A percentile compares a stretch with the other conserved stretches of the same genome.
Evolutionary conservation across 1,284 basidiomycete genomes (phyloP).

Genomic region (Cutaneotrichosporon sp.): DNA sequence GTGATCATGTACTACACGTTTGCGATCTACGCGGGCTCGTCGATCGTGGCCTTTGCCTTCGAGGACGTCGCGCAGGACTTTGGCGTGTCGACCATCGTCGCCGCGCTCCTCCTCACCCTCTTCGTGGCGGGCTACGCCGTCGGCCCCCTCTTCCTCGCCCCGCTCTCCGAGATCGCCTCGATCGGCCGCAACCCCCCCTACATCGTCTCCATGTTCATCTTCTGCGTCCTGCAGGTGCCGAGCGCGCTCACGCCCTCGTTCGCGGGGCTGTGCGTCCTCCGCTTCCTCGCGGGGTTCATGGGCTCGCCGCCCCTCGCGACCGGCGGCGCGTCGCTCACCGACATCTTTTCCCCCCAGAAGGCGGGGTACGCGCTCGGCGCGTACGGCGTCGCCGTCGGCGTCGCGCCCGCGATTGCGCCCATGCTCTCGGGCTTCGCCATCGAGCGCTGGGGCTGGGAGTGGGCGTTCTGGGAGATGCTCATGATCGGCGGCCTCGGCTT

Average conservation of each 20-base stretch:
- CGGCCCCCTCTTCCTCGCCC: conserved; percentile 55
- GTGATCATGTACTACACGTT: conserved; percentile 60
- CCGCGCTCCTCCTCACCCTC: conserved; percentile 17
- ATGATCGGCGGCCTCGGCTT: conserved; percentile 45
- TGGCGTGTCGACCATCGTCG: conserved; percentile 14
- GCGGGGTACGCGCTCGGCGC: conserved; percentile 67
- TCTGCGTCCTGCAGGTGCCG: conserved; percentile 47
- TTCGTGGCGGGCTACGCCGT: conserved; percentile 67
- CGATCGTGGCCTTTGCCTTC: conserved; percentile 18
- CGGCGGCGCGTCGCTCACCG: conserved; percentile 67
- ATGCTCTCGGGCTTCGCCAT: conserved; percentile 57
- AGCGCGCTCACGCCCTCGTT: conserved; percentile 45
- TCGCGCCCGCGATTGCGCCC: conserved; percentile 52
- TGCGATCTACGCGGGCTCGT: conserved; percentile 26
- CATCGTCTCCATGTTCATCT: conserved; percentile 46
- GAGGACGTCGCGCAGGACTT: conserved; percentile 17
- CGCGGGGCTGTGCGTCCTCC: conserved; percentile 43
- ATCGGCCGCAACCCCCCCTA: conserved; percentile 45
- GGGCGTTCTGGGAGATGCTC: conserved; percentile 48
- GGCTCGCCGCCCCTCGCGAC: conserved; percentile 36
- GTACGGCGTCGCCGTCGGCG: conserved; percentile 58
- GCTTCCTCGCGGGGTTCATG: conserved; percentile 36
- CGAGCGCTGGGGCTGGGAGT: conserved; percentile 50
- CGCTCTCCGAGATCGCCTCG: conserved; percentile 40
- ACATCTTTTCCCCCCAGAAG: conserved; percentile 64